phyloP scores from a whole-genome alignment of 164 flowering plant species.

The Annona cherimola region DNA sequence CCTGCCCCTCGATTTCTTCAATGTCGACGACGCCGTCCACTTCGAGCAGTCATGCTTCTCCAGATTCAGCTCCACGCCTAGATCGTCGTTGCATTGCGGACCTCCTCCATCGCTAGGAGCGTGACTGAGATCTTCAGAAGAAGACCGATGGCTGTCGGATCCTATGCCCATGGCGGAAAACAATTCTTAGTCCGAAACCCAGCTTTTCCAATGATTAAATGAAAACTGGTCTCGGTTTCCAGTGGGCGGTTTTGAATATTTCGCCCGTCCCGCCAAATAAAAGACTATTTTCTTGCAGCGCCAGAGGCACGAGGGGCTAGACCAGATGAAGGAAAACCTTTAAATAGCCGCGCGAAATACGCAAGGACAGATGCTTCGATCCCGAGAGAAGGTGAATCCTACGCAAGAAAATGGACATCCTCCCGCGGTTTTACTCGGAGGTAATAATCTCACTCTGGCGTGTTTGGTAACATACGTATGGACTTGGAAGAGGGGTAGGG shows the following conservation, averaged over 20 bases:
- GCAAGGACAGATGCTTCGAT: background rate
- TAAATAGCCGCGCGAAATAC: background rate
- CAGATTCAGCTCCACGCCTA: background rate
- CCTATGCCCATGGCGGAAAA: background rate
- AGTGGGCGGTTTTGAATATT: background rate
- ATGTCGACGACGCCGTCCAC: background rate
- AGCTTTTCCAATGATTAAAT: background rate
- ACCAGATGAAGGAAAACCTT: background rate
- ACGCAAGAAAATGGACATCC: too few relatives aligned
- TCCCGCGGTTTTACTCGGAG: too few relatives aligned
- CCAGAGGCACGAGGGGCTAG: background rate
- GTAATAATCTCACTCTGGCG: too few relatives aligned
- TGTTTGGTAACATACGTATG: too few relatives aligned
- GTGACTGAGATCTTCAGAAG: slow-evolving; percentile 1
- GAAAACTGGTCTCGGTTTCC: background rate
- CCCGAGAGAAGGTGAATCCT: too few relatives aligned
- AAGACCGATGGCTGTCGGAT: background rate
- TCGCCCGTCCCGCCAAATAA: background rate
- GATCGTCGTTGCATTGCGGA: background rate
- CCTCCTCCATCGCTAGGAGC: background rate
- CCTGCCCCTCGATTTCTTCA: background rate
- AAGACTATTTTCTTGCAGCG: background rate
- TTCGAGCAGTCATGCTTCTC: background rate
- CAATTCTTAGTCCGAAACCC: background rate
- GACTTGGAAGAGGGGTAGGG: too few relatives aligned